Percentiles rank a stretch among this genome's conserved stretches.
Evolutionary conservation across 148 eudicot genomes (phyloP).

Genomic region (Silene latifolia): DNA sequence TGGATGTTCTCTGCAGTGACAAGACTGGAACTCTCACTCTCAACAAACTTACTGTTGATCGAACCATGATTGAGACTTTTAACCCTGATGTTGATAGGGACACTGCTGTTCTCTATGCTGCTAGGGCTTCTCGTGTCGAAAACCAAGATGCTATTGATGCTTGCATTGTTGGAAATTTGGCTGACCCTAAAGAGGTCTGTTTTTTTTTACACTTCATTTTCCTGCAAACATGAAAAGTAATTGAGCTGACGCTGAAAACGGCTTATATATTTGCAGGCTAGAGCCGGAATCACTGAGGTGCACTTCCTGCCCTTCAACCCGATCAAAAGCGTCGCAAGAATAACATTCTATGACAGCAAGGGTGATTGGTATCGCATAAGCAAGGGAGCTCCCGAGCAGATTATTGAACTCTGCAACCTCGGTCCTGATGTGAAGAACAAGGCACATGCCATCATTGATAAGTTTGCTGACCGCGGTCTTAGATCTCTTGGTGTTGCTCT

Average conservation of each 20-base stretch:
- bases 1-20: conserved; percentile 92
- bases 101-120: conserved; percentile 46
- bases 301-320: conserved; percentile 89
- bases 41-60: conserved; percentile 77
- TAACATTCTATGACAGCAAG: conserved; percentile 51
- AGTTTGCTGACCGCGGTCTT: conserved; percentile 82
- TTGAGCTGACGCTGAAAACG: background rate
- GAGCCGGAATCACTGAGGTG: conserved; percentile 80
- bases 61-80: conserved; percentile 57
- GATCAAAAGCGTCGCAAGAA: conserved; percentile 78
- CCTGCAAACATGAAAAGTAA: too few species aligned
- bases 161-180: conserved; percentile 82
- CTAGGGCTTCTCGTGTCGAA: conserved; percentile 89
- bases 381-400: conserved; percentile 95
- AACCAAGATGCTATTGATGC: conserved; percentile 93
- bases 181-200: conserved; percentile 73
- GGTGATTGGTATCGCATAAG: conserved; percentile 80
- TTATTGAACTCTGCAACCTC: conserved; percentile 63
- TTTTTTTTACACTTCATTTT: background rate
- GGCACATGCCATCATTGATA: conserved; percentile 56
- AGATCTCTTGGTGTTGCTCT: conserved; percentile 61
- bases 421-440: conserved; percentile 35
- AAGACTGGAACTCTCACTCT: conserved; percentile 86
- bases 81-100: conserved; percentile 45
- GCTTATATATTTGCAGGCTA: conserved; percentile 43